phyloP scores from a whole-genome alignment of 2,329 filamentous ascomycete species.

The Alternaria ventricosa region DNA sequence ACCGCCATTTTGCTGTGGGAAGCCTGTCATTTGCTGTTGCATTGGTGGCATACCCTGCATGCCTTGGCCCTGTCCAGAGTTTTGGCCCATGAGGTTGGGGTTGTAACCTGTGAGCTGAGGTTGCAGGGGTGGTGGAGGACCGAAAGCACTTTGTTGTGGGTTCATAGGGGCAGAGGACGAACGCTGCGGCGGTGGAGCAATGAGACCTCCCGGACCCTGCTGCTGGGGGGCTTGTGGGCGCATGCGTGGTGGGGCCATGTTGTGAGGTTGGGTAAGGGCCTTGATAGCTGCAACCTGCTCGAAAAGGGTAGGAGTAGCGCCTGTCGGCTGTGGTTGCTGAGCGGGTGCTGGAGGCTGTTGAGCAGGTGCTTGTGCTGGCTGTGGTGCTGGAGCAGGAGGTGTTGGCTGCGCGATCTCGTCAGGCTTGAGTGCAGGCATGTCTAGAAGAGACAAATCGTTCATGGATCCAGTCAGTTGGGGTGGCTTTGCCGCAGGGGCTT shows the following conservation, averaged over 20 bases:
- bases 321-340: constrained; percentile 49
- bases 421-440: constrained; percentile 53
- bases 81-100: constrained; percentile 63
- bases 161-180: constrained; percentile 89
- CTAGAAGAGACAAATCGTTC: constrained; percentile 70
- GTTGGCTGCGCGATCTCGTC: constrained; percentile 50
- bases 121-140: constrained; percentile 73
- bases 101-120: constrained; percentile 81
- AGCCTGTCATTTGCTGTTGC: constrained; percentile 50
- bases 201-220: constrained; percentile 65
- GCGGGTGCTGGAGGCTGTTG: constrained; percentile 44
- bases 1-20: constrained; percentile 44
- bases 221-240: constrained; percentile 74
- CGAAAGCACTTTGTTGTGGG: constrained; percentile 70
- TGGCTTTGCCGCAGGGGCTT: constrained; percentile 46
- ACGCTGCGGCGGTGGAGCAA: constrained; percentile 79
- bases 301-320: constrained; percentile 52
- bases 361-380: constrained; percentile 49
- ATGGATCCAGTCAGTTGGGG: constrained; percentile 68
- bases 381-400: constrained; percentile 52
- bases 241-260: constrained; percentile 61
- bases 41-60: constrained; percentile 38
- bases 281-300: constrained; percentile 48
- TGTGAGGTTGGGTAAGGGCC: constrained; percentile 47
- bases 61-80: constrained; percentile 63